phyloP scores from a whole-genome alignment of 345 rosid species.

The Camelina sativa region DNA sequence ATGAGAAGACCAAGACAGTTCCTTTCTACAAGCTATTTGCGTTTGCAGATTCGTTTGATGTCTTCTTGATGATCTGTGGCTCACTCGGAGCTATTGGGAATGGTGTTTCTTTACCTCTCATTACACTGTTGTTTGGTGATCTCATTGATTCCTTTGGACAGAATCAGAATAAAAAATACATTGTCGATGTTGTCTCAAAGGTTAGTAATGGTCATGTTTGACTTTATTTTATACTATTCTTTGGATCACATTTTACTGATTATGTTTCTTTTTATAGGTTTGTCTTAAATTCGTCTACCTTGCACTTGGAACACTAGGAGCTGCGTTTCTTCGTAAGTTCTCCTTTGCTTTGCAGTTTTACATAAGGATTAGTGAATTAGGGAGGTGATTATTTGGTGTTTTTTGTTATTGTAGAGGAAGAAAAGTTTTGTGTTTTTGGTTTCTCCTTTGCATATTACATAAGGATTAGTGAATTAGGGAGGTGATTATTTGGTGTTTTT shows the following conservation, averaged over 20 bases:
- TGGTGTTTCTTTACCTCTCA: conserved; percentile 64
- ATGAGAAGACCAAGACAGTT: conserved; percentile 49
- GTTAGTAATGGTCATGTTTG: conserved; percentile 35
- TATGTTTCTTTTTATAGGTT: conserved; percentile 49
- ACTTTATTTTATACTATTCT: too few species aligned
- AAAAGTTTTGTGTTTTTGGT: neutral
- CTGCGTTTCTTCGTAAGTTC: conserved; percentile 77
- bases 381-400: neutral
- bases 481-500: neutral
- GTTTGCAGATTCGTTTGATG: conserved; percentile 66
- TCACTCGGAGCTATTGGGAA: conserved; percentile 71
- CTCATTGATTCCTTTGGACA: conserved; percentile 60
- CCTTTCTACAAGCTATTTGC: conserved; percentile 70
- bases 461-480: conserved; percentile 17
- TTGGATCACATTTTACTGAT: conserved; percentile 12
- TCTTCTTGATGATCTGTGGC: conserved; percentile 64
- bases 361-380: conserved; percentile 25
- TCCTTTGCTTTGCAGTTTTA: neutral
- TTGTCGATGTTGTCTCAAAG: conserved; percentile 59
- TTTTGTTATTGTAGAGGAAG: conserved; percentile 55
- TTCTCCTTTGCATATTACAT: neutral
- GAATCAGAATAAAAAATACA: conserved; percentile 53
- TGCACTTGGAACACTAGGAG: conserved; percentile 64
- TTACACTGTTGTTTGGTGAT: conserved; percentile 74
- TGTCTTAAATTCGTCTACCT: conserved; percentile 74